phyloP scores from a whole-genome alignment of 2,329 filamentous ascomycete genomes.

The Alternaria panax region DNA sequence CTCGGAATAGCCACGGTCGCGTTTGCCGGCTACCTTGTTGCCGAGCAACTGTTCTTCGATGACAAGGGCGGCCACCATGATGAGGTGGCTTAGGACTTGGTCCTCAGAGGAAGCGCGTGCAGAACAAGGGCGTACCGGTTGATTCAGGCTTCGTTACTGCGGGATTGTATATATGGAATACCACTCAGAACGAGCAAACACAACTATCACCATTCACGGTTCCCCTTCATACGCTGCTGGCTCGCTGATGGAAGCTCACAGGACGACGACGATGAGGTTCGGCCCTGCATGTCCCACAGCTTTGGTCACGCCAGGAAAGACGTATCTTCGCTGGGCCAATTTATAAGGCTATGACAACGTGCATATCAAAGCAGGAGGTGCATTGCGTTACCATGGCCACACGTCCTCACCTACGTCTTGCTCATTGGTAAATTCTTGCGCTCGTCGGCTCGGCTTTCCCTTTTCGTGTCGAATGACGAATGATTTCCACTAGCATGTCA shows the following conservation, averaged over 20 bases:
- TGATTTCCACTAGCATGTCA: neutral
- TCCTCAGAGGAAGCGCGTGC: constrained; percentile 4
- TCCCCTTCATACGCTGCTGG: neutral
- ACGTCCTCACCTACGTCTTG: neutral
- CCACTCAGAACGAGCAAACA: constrained; percentile 29
- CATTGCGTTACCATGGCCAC: neutral
- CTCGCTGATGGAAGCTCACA: neutral
- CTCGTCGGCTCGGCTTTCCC: neutral
- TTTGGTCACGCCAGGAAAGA: neutral
- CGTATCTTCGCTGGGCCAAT: neutral
- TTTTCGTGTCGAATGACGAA: neutral
- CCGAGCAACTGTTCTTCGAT: constrained; percentile 86
- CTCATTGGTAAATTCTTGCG: neutral
- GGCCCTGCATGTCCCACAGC: neutral
- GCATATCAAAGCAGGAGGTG: neutral
- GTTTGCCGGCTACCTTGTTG: constrained; percentile 87
- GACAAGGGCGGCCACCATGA: constrained; percentile 58
- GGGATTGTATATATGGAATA: constrained; percentile 48
- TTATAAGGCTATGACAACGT: neutral
- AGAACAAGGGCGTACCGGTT: constrained; percentile 41
- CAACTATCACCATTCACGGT: neutral
- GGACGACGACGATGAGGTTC: neutral
- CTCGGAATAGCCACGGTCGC: constrained; percentile 91
- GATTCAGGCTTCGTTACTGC: constrained; percentile 34
- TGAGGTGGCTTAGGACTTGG: constrained; percentile 5